Evolutionary conservation across 176 grass and related monocot species (phyloP).

Genomic region (Alloteropsis semialata): DNA sequence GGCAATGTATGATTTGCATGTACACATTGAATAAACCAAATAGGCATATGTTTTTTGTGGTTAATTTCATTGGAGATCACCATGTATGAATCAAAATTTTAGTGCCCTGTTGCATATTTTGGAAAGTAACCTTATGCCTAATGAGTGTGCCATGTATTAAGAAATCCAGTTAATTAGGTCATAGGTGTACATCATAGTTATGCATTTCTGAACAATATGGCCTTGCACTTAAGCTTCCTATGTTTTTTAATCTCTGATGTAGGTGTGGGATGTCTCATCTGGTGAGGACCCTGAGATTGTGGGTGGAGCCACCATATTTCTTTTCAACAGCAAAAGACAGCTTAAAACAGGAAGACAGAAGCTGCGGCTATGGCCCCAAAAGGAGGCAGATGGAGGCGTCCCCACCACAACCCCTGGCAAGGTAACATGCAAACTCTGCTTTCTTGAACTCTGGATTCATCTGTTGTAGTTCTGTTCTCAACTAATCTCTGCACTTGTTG

Average conservation of each 20-base stretch:
- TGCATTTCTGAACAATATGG: background rate
- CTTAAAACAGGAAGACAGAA: slow-evolving; percentile 88
- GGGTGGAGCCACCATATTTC: slow-evolving; percentile 76
- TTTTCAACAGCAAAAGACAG: slow-evolving; percentile 94
- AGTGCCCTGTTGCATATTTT: background rate
- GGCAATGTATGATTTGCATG: background rate
- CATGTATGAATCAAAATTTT: background rate
- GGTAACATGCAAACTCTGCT: slow-evolving; percentile 31
- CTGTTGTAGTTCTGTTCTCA: background rate
- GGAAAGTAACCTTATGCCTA: background rate
- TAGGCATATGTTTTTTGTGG: background rate
- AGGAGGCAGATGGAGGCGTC: slow-evolving; percentile 83
- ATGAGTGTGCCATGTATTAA: background rate
- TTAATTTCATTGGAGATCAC: background rate
- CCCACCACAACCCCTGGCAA: slow-evolving; percentile 91
- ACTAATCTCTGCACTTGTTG: background rate
- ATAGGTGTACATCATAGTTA: background rate
- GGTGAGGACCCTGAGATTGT: slow-evolving; percentile 48
- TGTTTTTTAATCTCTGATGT: background rate
- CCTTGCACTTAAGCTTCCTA: background rate
- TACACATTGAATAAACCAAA: background rate
- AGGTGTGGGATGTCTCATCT: slow-evolving; percentile 86
- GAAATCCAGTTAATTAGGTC: background rate
- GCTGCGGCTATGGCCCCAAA: slow-evolving; percentile 70
- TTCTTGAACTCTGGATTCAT: background rate